Base-by-base conservation (phyloP, 2,329 filamentous ascomycete species). In the Fusarium piperis region DNA sequence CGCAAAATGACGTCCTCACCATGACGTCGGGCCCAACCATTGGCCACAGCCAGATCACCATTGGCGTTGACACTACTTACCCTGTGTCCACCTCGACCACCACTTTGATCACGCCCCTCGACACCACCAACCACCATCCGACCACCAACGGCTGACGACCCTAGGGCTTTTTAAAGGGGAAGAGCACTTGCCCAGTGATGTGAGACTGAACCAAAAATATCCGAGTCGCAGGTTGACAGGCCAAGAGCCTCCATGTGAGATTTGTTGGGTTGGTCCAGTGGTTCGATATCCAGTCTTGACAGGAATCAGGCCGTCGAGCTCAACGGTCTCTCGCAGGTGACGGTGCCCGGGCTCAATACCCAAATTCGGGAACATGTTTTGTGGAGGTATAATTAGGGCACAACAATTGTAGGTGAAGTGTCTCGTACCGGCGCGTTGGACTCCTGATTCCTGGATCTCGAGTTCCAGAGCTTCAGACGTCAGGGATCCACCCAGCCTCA, bases 331-430 rank as follows among this genome's bases (percentile, higher is more conserved):
- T 38, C 16, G 36, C 26, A 15, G 26, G 20, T 32, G 23, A 33
- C 36, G 30, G 46, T 60, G 32, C 5, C 12, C 36, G 32, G 30
- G 58, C 41, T 36, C 52, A 55, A 20, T 12, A 36, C 53, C 39
- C 48, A 48, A 64, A 64, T 72, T 61, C 36, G 60, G 35, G 55
- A 46, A 52, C 52, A 35, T 39, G 62, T 48, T 46, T 61, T 74
- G 77, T 78, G 77, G 75, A 73, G 70, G 68, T 65, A 69, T 52
- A 65, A 67, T 77, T 78, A 78, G 77, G 77, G 77, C 77, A 78
- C 68, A 74, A 74, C 75, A 76, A 68, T 69, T 64, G 70, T 64
- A 60, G 63, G 63, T 58, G 51, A 77, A 69, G 55, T 65, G 62
- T 62, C 68, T 72, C 38, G 70, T 76, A 71, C 73, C 71, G 66